Evolutionary conservation across 495 filamentous ascomycete species (phyloP).

Genomic region (Bacidia rubella): DNA sequence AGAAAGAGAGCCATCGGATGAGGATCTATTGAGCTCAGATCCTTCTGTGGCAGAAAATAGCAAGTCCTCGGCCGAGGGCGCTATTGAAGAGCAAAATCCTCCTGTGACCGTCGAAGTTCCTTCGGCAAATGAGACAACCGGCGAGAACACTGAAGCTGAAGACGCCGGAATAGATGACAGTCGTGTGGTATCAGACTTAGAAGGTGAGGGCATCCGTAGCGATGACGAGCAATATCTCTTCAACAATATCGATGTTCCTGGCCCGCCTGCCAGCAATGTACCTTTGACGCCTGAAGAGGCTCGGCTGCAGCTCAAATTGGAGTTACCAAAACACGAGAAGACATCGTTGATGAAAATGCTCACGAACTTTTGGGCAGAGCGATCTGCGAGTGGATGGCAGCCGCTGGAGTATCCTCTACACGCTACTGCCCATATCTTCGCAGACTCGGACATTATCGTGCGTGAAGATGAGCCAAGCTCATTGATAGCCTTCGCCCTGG

Average conservation of each 20-base stretch:
- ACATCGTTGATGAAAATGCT: constrained; percentile 87
- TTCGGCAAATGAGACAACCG: constrained; percentile 18
- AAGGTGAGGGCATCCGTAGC: constrained; percentile 46
- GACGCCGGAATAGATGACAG: constrained; percentile 34
- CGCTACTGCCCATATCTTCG: constrained; percentile 83
- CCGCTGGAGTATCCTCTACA: constrained; percentile 84
- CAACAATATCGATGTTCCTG: constrained; percentile 54
- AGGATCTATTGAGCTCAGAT: constrained; percentile 29
- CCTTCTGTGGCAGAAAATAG: constrained; percentile 14
- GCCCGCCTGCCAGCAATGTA: constrained; percentile 48
- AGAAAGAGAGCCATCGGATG: constrained; percentile 62
- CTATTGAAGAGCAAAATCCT: constrained; percentile 11
- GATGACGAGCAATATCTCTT: constrained; percentile 52
- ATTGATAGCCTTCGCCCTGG: constrained; percentile 81
- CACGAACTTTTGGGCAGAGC: constrained; percentile 95
- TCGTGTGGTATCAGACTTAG: constrained; percentile 50
- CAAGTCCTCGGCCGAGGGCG: constrained; percentile 11
- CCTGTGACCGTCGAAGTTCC: constrained; percentile 23
- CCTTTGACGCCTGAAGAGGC: constrained; percentile 46
- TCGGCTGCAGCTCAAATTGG: constrained; percentile 45
- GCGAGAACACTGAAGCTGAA: constrained; percentile 36
- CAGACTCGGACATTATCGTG: constrained; percentile 95
- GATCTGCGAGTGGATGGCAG: constrained; percentile 93
- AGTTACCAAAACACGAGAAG: constrained; percentile 81
- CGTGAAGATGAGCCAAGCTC: constrained; percentile 96